Base-by-base conservation (phyloP, 2,329 filamentous ascomycete species). In the Gyromitra esculenta region DNA sequence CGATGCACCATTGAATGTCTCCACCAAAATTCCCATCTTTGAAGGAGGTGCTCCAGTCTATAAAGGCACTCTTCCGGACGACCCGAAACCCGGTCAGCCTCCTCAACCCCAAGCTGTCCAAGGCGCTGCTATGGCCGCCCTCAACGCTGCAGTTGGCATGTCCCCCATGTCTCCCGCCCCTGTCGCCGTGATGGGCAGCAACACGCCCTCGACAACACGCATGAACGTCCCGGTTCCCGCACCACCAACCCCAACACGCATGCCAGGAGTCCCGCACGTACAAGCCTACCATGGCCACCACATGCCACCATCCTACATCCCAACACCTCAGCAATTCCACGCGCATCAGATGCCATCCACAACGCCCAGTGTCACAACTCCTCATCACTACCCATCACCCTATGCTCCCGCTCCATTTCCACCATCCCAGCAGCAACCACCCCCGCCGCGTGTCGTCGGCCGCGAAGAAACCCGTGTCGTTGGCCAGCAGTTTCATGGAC, bases 81-180 rank as follows among this genome's bases (percentile, higher is more conserved):
- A 74, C n/a, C 62, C 77, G 21, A 56, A 66, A 13, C 63, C 64
- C 1, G 62, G 59, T 15, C 45, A 73, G 64, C 25, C 43, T 31
- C 9, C 37, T 15, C 18, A 56, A 59, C 56, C 72, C 15, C 65
- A 50, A 45, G 50, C 57, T 5, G 75, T 78, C 37, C 71, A 73
- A 35, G 18, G 43, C 15, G 77, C 77, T 1, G 73, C 77, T 11
- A 65, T 73, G 45, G 70, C 66, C 6, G 78, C 77, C 35, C 74
- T 79, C 65, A 77, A 78, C 50, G 77, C 77, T 11, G 77, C 77
- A 13, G 75, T 75, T 3, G 78, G 78, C n/a, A 70, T 79, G 54
- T 77, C 77, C 21, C 25, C 65, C 52, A 31, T n/a, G 21, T 50
- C 71, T 7, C 64, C 75, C 1, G 75, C 78, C 45, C 78, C 77